A percentile compares a stretch with the other conserved stretches of the same genome.
Evolutionary conservation across 2,329 filamentous ascomycete genomes (phyloP).

Genomic region (Tolypocladium amazonense): DNA sequence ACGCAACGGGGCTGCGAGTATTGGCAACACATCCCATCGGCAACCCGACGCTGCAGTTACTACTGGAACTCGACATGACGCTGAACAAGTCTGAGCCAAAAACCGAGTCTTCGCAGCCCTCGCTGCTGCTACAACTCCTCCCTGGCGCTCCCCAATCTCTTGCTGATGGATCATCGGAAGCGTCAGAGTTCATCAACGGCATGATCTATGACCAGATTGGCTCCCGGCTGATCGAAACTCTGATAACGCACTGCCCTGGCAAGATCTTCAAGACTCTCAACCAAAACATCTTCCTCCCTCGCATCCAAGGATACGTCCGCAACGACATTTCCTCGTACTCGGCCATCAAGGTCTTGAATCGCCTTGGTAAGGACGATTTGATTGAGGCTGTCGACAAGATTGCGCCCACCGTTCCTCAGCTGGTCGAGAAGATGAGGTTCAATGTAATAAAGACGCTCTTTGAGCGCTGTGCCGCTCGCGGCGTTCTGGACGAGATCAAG

Average conservation of each 20-base stretch:
- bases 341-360: slow-evolving; percentile 69
- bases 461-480: slow-evolving; percentile 67
- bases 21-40: slow-evolving; percentile 83
- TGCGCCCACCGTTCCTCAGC: slow-evolving; percentile 57
- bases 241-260: slow-evolving; percentile 70
- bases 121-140: slow-evolving; percentile 66
- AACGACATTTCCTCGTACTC: slow-evolving; percentile 90
- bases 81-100: slow-evolving; percentile 41
- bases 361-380: slow-evolving; percentile 79
- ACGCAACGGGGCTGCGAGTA: slow-evolving; percentile 69
- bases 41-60: slow-evolving; percentile 84
- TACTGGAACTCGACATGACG: slow-evolving; percentile 77
- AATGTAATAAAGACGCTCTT: slow-evolving; percentile 74
- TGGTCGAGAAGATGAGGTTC: slow-evolving; percentile 67
- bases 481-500: slow-evolving; percentile 41
- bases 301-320: slow-evolving; percentile 69
- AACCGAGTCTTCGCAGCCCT: slow-evolving; percentile 21
- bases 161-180: slow-evolving; percentile 60
- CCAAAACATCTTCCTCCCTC: slow-evolving; percentile 65
- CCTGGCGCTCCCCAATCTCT: slow-evolving; percentile 65
- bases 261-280: slow-evolving; percentile 88
- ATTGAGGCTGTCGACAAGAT: slow-evolving; percentile 62
- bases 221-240: slow-evolving; percentile 78
- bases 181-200: slow-evolving; percentile 68
- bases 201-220: slow-evolving; percentile 86